Evolutionary conservation across 805 yeast species (phyloP).

Genomic region (Monosporozyma siamensis): DNA sequence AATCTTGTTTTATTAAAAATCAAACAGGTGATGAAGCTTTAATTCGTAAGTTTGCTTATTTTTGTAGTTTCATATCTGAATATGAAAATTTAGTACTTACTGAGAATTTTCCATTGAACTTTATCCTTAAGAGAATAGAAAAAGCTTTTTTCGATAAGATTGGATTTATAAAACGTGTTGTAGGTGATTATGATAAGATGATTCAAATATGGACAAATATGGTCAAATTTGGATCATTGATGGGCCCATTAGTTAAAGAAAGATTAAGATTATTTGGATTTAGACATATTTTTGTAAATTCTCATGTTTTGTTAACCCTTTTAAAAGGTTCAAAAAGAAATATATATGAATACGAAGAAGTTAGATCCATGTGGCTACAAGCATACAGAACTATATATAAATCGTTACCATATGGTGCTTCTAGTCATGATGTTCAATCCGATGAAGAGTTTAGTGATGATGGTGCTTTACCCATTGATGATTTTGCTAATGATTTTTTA

Average conservation of each 20-base stretch:
- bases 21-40: neutral
- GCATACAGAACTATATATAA: too few relatives aligned
- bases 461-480: too few relatives aligned
- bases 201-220: neutral
- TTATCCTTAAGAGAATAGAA: too few relatives aligned
- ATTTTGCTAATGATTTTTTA: too few relatives aligned
- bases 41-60: neutral
- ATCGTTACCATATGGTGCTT: too few relatives aligned
- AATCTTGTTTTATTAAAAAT: neutral
- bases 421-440: too few relatives aligned
- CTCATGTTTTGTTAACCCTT: neutral
- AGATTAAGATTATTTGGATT: neutral
- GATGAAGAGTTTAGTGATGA: too few relatives aligned
- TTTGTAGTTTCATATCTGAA: neutral
- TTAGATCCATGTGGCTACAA: too few relatives aligned
- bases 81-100: neutral
- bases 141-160: too few relatives aligned
- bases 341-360: neutral
- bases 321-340: neutral
- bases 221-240: neutral
- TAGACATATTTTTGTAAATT: neutral
- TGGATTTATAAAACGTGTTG: too few relatives aligned
- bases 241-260: neutral
- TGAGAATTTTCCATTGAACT: too few relatives aligned
- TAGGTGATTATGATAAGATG: neutral